Evolutionary conservation across 108 stramenopile species (phyloP).

Genomic region (Pseudonitzschia delicatissima): DNA sequence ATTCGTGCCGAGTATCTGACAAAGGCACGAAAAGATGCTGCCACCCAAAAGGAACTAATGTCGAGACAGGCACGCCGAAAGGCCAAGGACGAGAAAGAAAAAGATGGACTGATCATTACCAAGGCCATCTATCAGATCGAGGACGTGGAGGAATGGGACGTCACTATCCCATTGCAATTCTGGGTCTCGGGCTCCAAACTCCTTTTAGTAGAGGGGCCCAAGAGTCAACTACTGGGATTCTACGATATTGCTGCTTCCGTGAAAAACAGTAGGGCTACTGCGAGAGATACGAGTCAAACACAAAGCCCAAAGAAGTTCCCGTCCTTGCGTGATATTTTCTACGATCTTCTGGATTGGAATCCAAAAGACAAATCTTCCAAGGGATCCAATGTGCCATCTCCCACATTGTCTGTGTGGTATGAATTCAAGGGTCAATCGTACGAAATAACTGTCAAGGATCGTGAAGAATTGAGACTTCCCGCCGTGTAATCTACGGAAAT

Average conservation of each 20-base stretch:
- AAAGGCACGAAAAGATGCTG: conserved; percentile 45
- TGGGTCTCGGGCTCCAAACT: conserved; percentile 57
- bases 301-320: background rate
- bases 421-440: conserved; percentile 25
- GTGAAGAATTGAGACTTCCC: conserved; percentile 28
- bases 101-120: conserved; percentile 65
- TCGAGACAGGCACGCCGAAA: conserved; percentile 45
- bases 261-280: background rate
- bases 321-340: conserved; percentile 13
- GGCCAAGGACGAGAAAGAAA: conserved; percentile 40
- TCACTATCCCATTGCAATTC: conserved; percentile 68
- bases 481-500: conserved; percentile 11
- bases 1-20: conserved; percentile 7
- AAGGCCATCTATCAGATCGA: conserved; percentile 44
- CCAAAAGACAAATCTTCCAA: background rate
- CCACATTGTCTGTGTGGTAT: conserved; percentile 27
- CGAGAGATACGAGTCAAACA: background rate
- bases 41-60: conserved; percentile 56
- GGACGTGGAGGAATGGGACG: conserved; percentile 46
- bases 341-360: conserved; percentile 21
- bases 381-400: background rate
- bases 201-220: conserved; percentile 48
- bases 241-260: conserved; percentile 38
- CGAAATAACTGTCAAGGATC: conserved; percentile 30
- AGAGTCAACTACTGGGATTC: conserved; percentile 69